Evolutionary conservation across 179 eudicot species (phyloP).

Genomic region (Silene coronaria): DNA sequence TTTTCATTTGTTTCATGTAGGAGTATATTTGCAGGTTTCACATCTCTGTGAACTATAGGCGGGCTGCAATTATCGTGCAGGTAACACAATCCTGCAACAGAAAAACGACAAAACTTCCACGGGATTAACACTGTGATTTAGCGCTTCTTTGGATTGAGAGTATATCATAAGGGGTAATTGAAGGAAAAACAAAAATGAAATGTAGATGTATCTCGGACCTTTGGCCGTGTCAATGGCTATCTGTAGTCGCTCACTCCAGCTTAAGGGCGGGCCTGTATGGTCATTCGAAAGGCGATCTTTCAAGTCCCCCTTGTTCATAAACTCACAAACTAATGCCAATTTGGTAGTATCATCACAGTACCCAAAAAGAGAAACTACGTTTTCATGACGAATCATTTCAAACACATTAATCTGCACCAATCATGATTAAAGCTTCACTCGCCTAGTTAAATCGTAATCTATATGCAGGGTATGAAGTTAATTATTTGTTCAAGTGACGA

Average conservation of each 20-base stretch:
- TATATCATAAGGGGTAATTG: no score
- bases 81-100: constrained; percentile 9
- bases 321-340: constrained; percentile 16
- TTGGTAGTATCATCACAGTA: constrained; percentile 8
- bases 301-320: constrained; percentile 21
- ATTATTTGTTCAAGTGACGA: not conserved
- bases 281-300: not conserved
- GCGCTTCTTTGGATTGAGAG: no score
- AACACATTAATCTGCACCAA: constrained; percentile 13
- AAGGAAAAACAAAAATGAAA: not conserved
- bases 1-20: constrained; percentile 9
- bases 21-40: constrained; percentile 23
- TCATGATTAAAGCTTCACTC: not conserved
- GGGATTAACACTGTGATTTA: no score
- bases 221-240: constrained; percentile 18
- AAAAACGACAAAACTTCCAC: constrained; percentile 11
- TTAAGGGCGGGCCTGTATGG: not conserved
- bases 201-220: not conserved
- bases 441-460: no score
- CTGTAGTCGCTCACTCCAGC: constrained; percentile 12
- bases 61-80: constrained; percentile 24
- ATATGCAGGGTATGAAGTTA: no score
- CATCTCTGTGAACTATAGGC: constrained; percentile 26
- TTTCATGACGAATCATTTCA: constrained; percentile 13
- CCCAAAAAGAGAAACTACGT: constrained; percentile 18